Evolutionary conservation across 768 basidiomycete genomes (phyloP), one percentile per base, ranked within the genome.

Genomic region (Sarcomyxa edulis): DNA sequence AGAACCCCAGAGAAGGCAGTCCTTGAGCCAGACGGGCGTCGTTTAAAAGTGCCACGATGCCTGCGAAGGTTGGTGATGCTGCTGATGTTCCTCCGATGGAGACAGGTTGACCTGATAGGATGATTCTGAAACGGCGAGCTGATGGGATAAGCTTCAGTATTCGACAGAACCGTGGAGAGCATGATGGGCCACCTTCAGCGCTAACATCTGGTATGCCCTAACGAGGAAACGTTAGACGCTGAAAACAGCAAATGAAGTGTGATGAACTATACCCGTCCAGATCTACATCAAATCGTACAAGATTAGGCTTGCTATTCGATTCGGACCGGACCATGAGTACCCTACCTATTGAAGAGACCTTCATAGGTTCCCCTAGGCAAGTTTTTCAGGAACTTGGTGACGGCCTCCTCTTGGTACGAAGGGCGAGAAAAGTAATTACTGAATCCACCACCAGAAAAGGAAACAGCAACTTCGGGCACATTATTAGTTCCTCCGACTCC

Each of bases 371-470:
- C 67, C 5, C 65, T 57, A 2, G 67, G 64, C 29, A 81, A 66
- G 1, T 50, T 59, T 6, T 56, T 40, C 30, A 84, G 58, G 54
- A 66, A 84, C 2, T 47, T 46, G 2, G 42, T 23, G 1, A 81
- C 76, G 5, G 60, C 69, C 2, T 19, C 19, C 0, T 71, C 43
- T 49, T 84, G 82, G 50, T 78, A 84, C 0, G 30, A 14, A 42
- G 29, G 28, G 25, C 9, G 39, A 65, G 71, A 46, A 9, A 82
- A 81, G 37, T 76, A 74, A 45, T 81, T 66, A 52, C 81, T 84
- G 61, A 86, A 88, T 3, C 84, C 84, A 24, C 84, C 84, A 1
- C 82, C 81, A 9, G 81, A 84, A 62, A 84, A 81, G 45, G 37
- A 53, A 0, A 69, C 72, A 0, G 75, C 76, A 10, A 65, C 65